phyloP scores from a whole-genome alignment of 352 stramenopile species.

The Phytophthora boehmeriae region DNA sequence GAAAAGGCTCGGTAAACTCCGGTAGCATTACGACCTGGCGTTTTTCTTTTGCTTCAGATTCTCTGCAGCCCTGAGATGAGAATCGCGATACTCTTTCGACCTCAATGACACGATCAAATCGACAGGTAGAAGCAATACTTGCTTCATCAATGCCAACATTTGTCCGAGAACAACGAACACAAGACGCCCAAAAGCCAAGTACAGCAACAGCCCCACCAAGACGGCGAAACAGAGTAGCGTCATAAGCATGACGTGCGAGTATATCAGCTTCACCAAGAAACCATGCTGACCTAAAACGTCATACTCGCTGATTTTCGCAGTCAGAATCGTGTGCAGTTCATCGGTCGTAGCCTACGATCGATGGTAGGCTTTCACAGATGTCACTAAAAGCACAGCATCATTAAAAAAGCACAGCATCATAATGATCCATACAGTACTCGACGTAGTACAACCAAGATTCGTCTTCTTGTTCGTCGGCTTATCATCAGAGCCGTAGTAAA shows the following conservation, averaged over 20 bases:
- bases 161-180: slow-evolving; percentile 34
- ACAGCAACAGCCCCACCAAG: slow-evolving; percentile 39
- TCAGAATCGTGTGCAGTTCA: slow-evolving; percentile 35
- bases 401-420: too few species aligned
- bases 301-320: slow-evolving; percentile 28
- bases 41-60: slow-evolving; percentile 20
- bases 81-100: slow-evolving; percentile 16
- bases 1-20: slow-evolving; percentile 49
- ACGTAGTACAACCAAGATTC: too few species aligned
- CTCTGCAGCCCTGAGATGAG: slow-evolving; percentile 7
- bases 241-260: slow-evolving; percentile 56
- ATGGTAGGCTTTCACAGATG: too few species aligned
- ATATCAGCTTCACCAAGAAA: slow-evolving; percentile 55
- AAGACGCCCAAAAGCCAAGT: slow-evolving; percentile 35
- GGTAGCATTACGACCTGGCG: slow-evolving; percentile 29
- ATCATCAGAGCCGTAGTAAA: too few species aligned
- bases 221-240: slow-evolving; percentile 44
- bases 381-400: too few species aligned
- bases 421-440: too few species aligned
- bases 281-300: slow-evolving; percentile 37
- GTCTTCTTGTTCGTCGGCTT: too few species aligned
- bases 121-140: slow-evolving; percentile 18
- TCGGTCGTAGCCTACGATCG: slow-evolving; percentile 35
- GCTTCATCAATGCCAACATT: slow-evolving; percentile 23
- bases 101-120: slow-evolving; percentile 11